Base-by-base conservation (phyloP, 805 yeast genomes). In the Candida takata region DNA sequence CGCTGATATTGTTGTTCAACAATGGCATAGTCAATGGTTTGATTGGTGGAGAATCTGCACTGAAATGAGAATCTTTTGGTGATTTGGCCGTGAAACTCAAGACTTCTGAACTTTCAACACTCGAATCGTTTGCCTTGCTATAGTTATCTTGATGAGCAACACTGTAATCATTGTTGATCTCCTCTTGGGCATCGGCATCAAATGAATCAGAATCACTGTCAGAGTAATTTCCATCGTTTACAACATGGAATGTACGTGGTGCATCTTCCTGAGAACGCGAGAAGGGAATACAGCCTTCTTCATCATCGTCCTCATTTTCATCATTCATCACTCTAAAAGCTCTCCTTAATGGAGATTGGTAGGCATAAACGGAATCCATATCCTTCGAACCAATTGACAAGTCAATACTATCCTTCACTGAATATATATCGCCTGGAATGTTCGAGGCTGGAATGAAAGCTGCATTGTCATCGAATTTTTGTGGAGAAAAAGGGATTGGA, bases 41-140 rank as follows among this genome's bases (percentile, higher is more conserved):
- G 14, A 18, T 18, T n/a, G 42, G 37, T 3, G 41, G 34, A 12
- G 41, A 27, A 7, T 43, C 50, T 18, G 44, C 33, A 14, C 49
- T 55, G 37, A 55, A 55, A 8, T 51, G 57, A 3, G 57, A 41
- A 20, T 48, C 50, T 33, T 47, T 45, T 6, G 65, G 63, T 3
- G 66, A 54, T 33, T 55, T 51, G 3, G 63, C 65, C 6, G 52
- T 54, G 37, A 63, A 63, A 30, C 55, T 56, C 15, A 63, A 35
- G 6, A 45, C 53, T 3, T 49, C 61, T n/a, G 42, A 38, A 13
- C 50, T 48, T 2, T 40, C 54, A 8, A 30, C 10, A 30, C 45
- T 27, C 19, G 38, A 27, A n/a, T 29, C 8, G 13, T 24, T 7
- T 19, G 24, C 17, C 11, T 24, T 24, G 25, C 27, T 12, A 10